Evolutionary conservation across 495 filamentous ascomycete species (phyloP), one percentile per base, ranked within the genome.

Genomic region (Penicillium odoratum): DNA sequence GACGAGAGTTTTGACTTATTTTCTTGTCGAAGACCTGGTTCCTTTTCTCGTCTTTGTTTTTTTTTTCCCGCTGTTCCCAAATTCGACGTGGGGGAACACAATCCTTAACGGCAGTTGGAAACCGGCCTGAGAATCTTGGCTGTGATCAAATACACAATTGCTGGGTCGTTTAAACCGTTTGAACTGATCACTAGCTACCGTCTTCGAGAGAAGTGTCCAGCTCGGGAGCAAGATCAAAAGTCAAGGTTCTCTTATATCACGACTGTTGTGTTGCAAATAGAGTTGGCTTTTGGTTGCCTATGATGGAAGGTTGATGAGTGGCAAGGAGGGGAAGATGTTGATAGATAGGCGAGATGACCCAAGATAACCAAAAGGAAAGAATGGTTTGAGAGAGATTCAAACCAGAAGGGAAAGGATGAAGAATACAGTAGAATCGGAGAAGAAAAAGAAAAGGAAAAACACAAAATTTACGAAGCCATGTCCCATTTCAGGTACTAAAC

Each of bases 81-180:
- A 56, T 60, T 64, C 50, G 52, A 51, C 48, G 59, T 60, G 56
- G 60, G 66, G 38, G 63, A 55, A 60, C 59, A 64, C 67, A 68
- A 63, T 57, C 49, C 55, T 69, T 57, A 63, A 69, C 59, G 57
- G 59, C 56, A 66, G 68, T 74, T 71, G 65, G 53, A 65, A 74
- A 69, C 62, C 51, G 60, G 65, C n/a, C 71, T 64, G 60, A 53
- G 44, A 46, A 55, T 48, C 55, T 59, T 60, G 62, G 54, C 60
- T 44, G 57, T 21, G 40, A 15, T 54, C 51, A 48, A 59, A 55
- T 49, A 62, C 50, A 25, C 40, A 16, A 38, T 21, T 30, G 10
- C 48, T 36, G 59, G 49, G 58, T 42, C 46, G 49, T 66, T 21
- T 43, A 52, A 63, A 59, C 40, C 40, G 18, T 28, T 28, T 26